Evolutionary conservation across 2,329 filamentous ascomycete species (phyloP), one percentile per base, ranked within the genome.

Genomic region (Xylaria hypoxylon): DNA sequence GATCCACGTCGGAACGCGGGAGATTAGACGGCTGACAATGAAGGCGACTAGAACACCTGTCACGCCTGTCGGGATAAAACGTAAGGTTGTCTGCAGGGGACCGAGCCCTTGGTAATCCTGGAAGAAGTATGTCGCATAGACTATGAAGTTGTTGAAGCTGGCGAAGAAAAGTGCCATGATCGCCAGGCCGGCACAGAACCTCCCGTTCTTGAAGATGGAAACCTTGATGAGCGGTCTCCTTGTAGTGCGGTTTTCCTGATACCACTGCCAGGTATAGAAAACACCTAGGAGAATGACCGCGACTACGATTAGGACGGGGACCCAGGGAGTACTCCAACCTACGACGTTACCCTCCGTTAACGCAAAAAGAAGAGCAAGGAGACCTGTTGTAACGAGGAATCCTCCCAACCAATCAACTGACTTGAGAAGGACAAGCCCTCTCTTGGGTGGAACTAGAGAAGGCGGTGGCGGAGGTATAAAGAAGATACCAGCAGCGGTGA

Each of bases 41-140:
- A 86, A 79, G 10, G 87, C 86, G 1, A 87, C 85, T n/a, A 87
- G 69, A 4, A 87, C 76, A 6, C 90, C 90, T 7, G 81, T 81
- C 0, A 89, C 80, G 10, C 90, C 90, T 0, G 87, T 90, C 0
- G 90, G 90, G 8, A 92, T 81, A 75, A 92, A 92, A 2, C 89
- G 87, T 8, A 92, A 75, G 13, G 89, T 91, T 0, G 90, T 92
- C 69, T 91, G 85, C n/a, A 92, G 80, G 0, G 89, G 81, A 0
- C 82, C 83, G 1, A 88, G 81, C 0, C 84, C 86, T 71, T 90
- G 88, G 74, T 86, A 92, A 69, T 89, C 85, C 76, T 92, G 90
- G 77, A 87, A 92, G 77, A 87, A 91, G 77, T 90, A 92, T 4
- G 90, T 92, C 1, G 88, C 85, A 71, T 86, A 91, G 67, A 92